Conservation (phyloP, 2,329 filamentous ascomycete species). For the Botrytis hyacinthi region DNA sequence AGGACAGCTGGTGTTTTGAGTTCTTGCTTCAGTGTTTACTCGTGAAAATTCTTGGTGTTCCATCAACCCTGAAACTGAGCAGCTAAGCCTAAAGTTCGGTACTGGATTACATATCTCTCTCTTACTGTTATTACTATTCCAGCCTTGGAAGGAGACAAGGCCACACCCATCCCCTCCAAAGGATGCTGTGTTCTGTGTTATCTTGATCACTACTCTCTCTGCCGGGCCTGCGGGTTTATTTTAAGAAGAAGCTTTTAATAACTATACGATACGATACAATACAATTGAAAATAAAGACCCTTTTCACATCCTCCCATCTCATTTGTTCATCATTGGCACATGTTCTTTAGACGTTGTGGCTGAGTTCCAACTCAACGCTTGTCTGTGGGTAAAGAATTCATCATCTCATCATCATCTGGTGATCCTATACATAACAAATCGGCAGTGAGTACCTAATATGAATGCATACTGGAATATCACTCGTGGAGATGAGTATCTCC, state of each 20-base stretch:
- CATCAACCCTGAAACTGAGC: neutral
- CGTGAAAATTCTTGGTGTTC: neutral
- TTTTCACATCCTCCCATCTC: neutral
- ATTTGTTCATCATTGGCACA: neutral
- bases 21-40: neutral
- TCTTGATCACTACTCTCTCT: neutral
- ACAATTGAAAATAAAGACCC: neutral
- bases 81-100: neutral
- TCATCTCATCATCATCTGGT: neutral
- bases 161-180: neutral
- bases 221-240: neutral
- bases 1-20: conserved; percentile 10
- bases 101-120: too few relatives aligned
- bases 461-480: neutral
- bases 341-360: neutral
- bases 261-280: neutral
- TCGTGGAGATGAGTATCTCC: neutral
- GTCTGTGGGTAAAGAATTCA: neutral
- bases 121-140: neutral
- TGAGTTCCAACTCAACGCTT: neutral
- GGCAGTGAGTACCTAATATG: neutral
- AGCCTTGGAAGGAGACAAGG: neutral
- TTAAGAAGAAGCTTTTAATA: neutral
- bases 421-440: neutral
- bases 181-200: neutral